These are phyloP conservation scores for Neurospora sublineolata DNA, from an alignment of 495 filamentous ascomycete genomes.

Conservation along the genomic window DNA sequence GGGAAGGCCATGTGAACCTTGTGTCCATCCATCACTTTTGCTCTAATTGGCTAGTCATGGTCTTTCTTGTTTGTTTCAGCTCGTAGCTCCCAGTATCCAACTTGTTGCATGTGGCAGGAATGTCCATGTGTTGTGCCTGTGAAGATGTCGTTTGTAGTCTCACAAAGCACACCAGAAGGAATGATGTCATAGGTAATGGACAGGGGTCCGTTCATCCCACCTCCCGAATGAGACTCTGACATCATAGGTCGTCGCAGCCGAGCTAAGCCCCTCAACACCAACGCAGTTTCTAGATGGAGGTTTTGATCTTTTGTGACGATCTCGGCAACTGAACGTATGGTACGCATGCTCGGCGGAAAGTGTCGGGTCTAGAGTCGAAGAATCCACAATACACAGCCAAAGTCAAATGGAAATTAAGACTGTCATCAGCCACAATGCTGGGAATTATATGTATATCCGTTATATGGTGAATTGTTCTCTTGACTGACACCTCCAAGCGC, in stretches of 20 bases:
- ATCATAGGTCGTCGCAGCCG: constrained; percentile 3
- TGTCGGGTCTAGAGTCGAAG: background rate
- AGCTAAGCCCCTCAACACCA: background rate
- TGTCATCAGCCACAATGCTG: background rate
- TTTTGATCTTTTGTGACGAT: background rate
- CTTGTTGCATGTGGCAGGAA: background rate
- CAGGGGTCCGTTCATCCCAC: background rate
- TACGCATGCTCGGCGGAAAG: background rate
- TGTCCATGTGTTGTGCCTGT: background rate
- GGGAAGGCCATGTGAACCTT: background rate
- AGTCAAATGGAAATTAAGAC: background rate
- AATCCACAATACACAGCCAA: background rate
- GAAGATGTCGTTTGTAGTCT: background rate
- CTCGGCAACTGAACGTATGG: no score
- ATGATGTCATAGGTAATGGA: constrained; percentile 9
- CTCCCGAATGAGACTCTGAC: constrained; percentile 3
- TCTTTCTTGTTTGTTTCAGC: background rate
- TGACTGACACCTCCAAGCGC: background rate
- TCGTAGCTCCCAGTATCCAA: background rate
- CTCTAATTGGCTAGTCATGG: background rate
- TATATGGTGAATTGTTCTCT: background rate
- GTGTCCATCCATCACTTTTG: background rate
- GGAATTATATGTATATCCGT: background rate
- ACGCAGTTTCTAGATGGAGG: background rate
- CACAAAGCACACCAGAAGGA: background rate